Percentiles rank a stretch among this genome's conserved stretches.
Conservation (phyloP, 768 basidiomycete species). For the Tricholoma saponaceum region DNA sequence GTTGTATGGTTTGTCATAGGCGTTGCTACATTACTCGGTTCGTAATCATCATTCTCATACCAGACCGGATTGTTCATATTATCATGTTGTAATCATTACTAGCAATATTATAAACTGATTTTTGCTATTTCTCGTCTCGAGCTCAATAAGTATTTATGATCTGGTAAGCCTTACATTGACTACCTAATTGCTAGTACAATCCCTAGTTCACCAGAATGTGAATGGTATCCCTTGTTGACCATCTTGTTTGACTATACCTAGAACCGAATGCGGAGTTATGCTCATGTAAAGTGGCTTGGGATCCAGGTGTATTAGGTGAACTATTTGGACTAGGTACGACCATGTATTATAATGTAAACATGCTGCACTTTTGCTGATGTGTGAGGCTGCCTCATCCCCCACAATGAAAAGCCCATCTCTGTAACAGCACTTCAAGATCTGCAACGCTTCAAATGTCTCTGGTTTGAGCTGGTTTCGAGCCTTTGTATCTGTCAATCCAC, state of each 20-base stretch:
- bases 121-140: neutral
- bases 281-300: neutral
- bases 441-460: no score
- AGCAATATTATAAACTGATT: neutral
- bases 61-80: neutral
- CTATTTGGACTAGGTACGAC: neutral
- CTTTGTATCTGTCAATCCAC: no score
- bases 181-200: neutral
- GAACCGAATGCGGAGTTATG: neutral
- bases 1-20: neutral
- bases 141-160: neutral
- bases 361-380: neutral
- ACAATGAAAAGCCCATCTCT: no score
- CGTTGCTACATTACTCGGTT: neutral
- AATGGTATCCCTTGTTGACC: neutral
- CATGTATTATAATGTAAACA: neutral
- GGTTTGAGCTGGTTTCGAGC: no score
- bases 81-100: neutral
- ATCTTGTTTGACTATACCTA: neutral
- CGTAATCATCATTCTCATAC: neutral
- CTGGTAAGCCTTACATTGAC: neutral
- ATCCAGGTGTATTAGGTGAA: neutral
- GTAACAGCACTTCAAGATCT: no score
- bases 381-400: no score
- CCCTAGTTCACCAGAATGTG: neutral